phyloP scores from a whole-genome alignment of 441 rosid genomes.

The Populus hybrid region DNA sequence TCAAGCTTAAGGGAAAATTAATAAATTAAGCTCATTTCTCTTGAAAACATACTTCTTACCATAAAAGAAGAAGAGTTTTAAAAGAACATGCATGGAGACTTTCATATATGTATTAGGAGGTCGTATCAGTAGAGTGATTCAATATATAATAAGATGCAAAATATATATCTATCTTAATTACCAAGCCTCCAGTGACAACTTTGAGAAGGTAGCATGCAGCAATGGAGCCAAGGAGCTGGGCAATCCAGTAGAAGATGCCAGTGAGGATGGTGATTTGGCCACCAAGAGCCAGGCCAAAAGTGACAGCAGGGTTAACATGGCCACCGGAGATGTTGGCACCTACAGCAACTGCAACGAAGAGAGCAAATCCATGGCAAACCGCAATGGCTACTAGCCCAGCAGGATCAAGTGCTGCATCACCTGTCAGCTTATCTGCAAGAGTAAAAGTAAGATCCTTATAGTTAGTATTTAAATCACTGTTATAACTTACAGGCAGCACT shows the following conservation, averaged over 20 bases:
- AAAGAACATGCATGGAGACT: background rate
- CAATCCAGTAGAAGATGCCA: slow-evolving; percentile 84
- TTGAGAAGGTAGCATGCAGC: slow-evolving; percentile 83
- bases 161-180: slow-evolving; percentile 20
- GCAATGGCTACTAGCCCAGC: slow-evolving; percentile 83
- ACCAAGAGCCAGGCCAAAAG: slow-evolving; percentile 86
- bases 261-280: slow-evolving; percentile 90
- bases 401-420: slow-evolving; percentile 80
- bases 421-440: slow-evolving; percentile 61
- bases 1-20: background rate
- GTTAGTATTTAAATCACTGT: background rate
- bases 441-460: background rate
- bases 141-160: background rate
- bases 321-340: slow-evolving; percentile 96
- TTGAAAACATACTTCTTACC: background rate
- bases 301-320: slow-evolving; percentile 94
- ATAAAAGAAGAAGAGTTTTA: no score
- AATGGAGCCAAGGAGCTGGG: slow-evolving; percentile 89
- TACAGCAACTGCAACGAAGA: slow-evolving; percentile 78
- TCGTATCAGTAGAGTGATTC: background rate
- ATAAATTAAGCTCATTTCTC: background rate
- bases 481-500: no score
- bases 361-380: slow-evolving; percentile 81
- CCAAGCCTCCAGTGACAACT: slow-evolving; percentile 75
- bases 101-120: no score